A percentile compares a stretch with the other conserved stretches of the same genome.
Conservation (phyloP, 208 protist species). For the Ichthyophonus hoferi region DNA sequence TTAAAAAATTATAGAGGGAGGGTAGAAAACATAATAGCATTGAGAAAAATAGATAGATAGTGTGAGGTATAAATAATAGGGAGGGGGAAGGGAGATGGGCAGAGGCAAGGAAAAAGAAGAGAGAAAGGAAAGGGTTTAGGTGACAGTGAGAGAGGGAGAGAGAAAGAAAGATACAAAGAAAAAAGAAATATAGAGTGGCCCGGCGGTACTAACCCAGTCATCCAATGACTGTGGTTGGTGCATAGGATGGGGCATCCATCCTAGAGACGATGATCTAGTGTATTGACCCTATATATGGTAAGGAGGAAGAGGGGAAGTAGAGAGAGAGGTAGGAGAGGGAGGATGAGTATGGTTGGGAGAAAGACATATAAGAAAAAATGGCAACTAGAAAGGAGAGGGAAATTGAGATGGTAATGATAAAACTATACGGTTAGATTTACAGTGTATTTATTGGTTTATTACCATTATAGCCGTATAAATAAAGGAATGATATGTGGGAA, state of each 20-base stretch:
- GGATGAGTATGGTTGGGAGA: neutral
- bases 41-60: neutral
- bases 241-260: no score
- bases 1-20: slow-evolving; percentile 3
- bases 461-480: no score
- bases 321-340: neutral
- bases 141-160: neutral
- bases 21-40: neutral
- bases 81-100: neutral
- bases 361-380: neutral
- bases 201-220: no score
- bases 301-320: neutral
- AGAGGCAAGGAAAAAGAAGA: neutral
- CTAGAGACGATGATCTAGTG: no score
- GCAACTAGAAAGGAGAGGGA: neutral
- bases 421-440: no score
- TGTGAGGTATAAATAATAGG: neutral
- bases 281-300: no score
- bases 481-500: no score
- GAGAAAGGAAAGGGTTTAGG: neutral
- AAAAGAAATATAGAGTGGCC: neutral
- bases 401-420: no score
- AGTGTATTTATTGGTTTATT: no score
- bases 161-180: neutral
- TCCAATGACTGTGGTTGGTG: no score